phyloP scores from a whole-genome alignment of 495 filamentous ascomycete genomes.

The Parathielavia hyrcaniae region DNA sequence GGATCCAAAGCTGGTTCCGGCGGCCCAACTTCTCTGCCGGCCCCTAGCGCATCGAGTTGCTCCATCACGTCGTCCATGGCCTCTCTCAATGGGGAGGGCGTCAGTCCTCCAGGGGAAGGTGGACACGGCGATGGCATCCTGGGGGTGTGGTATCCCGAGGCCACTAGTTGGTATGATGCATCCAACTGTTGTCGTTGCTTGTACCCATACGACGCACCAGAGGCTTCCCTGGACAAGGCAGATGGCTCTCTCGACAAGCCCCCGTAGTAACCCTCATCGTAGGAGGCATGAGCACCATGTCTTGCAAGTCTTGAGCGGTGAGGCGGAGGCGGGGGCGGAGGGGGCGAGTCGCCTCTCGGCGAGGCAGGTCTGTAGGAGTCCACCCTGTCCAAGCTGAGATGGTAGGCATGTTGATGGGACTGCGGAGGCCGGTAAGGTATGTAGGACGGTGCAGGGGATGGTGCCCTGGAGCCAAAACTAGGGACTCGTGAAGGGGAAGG shows the following conservation, averaged over 20 bases:
- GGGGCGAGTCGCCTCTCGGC: constrained; percentile 34
- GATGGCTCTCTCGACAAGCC: constrained; percentile 25
- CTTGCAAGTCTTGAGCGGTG: constrained; percentile 36
- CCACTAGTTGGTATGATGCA: constrained; percentile 32
- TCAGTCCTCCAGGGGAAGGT: constrained; percentile 65
- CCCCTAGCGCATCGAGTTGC: constrained; percentile 82
- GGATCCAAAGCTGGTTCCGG: constrained; percentile 60
- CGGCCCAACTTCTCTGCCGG: constrained; percentile 47
- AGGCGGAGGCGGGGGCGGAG: constrained; percentile 50
- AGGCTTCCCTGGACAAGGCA: constrained; percentile 19
- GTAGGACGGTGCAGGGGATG: constrained; percentile 42
- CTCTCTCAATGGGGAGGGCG: constrained; percentile 82
- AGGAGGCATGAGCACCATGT: constrained; percentile 30
- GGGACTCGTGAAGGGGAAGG: constrained; percentile 9
- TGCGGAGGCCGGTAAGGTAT: constrained; percentile 38
- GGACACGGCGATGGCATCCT: constrained; percentile 50
- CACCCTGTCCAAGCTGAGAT: constrained; percentile 18
- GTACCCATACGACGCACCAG: constrained; percentile 26
- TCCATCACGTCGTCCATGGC: constrained; percentile 99
- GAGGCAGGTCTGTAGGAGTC: constrained; percentile 2
- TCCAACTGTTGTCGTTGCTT: constrained; percentile 20
- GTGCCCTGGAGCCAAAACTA: constrained; percentile 25
- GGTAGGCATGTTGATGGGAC: constrained; percentile 18
- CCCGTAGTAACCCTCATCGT: constrained; percentile 30
- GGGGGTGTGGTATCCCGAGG: constrained; percentile 46